These are phyloP conservation scores for Pichia norvegensis DNA, from an alignment of 1,139 yeast species.

Conservation along the genomic window DNA sequence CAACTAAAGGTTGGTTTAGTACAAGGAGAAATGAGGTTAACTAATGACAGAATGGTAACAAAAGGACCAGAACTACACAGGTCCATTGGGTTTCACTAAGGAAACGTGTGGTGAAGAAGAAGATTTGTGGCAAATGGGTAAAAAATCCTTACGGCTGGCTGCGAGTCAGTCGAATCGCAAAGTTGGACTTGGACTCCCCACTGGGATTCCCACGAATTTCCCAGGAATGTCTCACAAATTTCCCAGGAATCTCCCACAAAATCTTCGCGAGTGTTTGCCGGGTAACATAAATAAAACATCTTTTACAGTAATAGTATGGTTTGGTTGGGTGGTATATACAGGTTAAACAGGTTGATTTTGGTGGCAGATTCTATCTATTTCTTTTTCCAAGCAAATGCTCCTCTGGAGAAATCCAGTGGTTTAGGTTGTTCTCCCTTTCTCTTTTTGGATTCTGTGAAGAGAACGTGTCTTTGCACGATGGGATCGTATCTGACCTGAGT, in stretches of 20 bases:
- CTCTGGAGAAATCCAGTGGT: slow-evolving; percentile 55
- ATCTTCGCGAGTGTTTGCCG: too few relatives aligned
- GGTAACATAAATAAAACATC: background rate
- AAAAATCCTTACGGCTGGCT: background rate
- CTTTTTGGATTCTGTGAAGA: slow-evolving; percentile 82
- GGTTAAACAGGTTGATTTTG: background rate
- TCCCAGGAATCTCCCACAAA: too few relatives aligned
- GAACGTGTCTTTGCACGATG: slow-evolving; percentile 66
- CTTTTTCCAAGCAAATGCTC: slow-evolving; percentile 31
- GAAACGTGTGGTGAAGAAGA: slow-evolving; percentile 1
- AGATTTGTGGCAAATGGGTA: background rate
- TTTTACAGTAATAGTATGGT: background rate
- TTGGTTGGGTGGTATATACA: background rate
- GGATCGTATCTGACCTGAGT: slow-evolving; percentile 90
- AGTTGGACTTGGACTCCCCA: too few relatives aligned
- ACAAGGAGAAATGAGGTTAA: background rate
- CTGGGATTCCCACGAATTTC: too few relatives aligned
- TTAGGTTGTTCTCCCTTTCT: slow-evolving; percentile 68
- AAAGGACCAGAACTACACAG: background rate
- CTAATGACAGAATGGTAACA: background rate
- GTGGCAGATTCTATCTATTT: slow-evolving; percentile 10
- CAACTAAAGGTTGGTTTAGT: background rate
- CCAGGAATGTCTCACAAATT: too few relatives aligned
- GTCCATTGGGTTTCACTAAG: background rate
- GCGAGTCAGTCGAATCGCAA: background rate